These are phyloP conservation scores for Tolypocladium capitatum DNA, from an alignment of 2,329 filamentous ascomycete species.

Conservation along the genomic window DNA sequence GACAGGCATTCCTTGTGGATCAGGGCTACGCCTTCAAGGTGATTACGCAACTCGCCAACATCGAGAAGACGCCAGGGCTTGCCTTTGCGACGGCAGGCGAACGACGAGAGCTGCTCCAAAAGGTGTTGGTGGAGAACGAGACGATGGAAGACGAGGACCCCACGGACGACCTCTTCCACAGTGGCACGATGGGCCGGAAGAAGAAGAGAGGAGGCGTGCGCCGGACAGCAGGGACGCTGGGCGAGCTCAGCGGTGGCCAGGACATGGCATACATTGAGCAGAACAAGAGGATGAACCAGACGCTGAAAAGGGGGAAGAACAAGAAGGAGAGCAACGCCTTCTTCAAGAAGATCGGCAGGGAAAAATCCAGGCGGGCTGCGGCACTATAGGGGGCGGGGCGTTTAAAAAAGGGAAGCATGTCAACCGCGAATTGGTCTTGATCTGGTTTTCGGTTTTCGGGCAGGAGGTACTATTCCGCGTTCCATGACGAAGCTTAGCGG, in stretches of 20 bases:
- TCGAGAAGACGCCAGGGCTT: constrained; percentile 70
- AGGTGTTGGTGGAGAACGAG: constrained; percentile 81
- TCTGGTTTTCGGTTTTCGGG: not conserved
- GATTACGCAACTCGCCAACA: constrained; percentile 86
- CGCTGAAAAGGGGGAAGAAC: constrained; percentile 21
- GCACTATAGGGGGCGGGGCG: constrained; percentile 13
- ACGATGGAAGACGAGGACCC: constrained; percentile 60
- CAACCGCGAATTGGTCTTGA: not conserved
- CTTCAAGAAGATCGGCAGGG: constrained; percentile 29
- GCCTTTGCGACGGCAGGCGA: constrained; percentile 69
- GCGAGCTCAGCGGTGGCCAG: constrained; percentile 78
- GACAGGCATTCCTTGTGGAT: constrained; percentile 93
- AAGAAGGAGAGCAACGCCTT: constrained; percentile 26
- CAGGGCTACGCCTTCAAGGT: constrained; percentile 99
- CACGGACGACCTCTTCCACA: constrained; percentile 27
- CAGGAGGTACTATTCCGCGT: too few relatives aligned
- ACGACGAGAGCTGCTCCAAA: constrained; percentile 72
- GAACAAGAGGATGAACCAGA: constrained; percentile 54
- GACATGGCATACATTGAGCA: constrained; percentile 95
- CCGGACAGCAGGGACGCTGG: constrained; percentile 72
- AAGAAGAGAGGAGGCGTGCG: constrained; percentile 47
- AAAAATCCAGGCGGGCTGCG: constrained; percentile 24
- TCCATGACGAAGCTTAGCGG: too few relatives aligned
- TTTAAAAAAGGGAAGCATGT: not conserved
- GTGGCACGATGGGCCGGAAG: constrained; percentile 31